Evolutionary conservation across 2,329 filamentous ascomycete genomes (phyloP).

Genomic region (Pyrenophora graminea): DNA sequence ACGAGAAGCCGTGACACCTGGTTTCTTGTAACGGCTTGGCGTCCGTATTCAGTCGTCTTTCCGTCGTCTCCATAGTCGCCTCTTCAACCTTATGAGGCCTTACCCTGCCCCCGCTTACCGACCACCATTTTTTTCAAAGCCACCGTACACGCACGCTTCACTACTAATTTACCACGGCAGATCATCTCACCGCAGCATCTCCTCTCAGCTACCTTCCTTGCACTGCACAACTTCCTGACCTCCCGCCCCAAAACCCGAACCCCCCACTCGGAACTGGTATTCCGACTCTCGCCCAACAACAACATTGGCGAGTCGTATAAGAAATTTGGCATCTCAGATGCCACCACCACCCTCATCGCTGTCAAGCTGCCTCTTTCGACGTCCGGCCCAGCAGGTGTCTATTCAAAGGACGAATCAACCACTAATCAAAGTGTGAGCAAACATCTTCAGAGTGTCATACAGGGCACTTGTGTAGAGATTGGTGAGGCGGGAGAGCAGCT

Average conservation of each 20-base stretch:
- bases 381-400: background rate
- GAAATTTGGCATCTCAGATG: constrained; percentile 77
- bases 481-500: constrained; percentile 44
- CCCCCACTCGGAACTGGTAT: constrained; percentile 86
- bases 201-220: constrained; percentile 75
- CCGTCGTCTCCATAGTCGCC: too few species aligned
- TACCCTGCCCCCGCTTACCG: background rate
- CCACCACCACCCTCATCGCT: constrained; percentile 73
- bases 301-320: constrained; percentile 94
- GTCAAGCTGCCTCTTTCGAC: constrained; percentile 69
- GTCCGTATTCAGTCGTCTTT: too few species aligned
- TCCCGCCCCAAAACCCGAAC: constrained; percentile 72
- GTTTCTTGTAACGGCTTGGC: too few species aligned
- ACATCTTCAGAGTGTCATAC: constrained; percentile 33
- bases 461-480: constrained; percentile 32
- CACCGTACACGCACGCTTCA: background rate
- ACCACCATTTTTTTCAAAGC: background rate
- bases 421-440: constrained; percentile 30
- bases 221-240: constrained; percentile 68
- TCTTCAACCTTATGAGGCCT: too few species aligned
- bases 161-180: constrained; percentile 45
- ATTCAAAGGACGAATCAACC: constrained; percentile 11
- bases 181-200: constrained; percentile 74
- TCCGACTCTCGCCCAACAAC: constrained; percentile 77
- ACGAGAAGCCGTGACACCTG: too few species aligned